A percentile compares a stretch with the other conserved stretches of the same genome.
Evolutionary conservation across 2,329 filamentous ascomycete species (phyloP).

Genomic region (Cercospora zeina): DNA sequence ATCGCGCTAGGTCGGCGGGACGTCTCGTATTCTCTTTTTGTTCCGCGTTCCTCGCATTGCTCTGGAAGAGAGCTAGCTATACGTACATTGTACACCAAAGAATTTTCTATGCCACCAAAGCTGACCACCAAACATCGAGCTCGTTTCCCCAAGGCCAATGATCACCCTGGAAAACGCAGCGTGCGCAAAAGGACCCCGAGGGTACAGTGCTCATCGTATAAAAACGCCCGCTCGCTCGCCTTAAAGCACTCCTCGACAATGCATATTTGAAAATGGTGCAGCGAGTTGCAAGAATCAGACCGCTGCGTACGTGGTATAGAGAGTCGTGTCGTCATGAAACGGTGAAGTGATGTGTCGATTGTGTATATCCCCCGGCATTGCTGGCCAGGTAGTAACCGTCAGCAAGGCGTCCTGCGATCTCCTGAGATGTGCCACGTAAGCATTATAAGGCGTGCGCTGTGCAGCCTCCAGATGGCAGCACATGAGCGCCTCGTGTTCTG

Average conservation of each 20-base stretch:
- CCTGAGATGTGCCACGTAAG: conserved; percentile 6
- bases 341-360: conserved; percentile 6
- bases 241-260: conserved; percentile 11
- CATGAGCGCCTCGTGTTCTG: conserved; percentile 13
- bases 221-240: conserved; percentile 22
- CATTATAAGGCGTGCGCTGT: conserved; percentile 7
- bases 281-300: conserved; percentile 15
- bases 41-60: background rate
- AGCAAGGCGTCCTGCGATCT: background rate
- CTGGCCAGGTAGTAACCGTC: background rate
- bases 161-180: background rate
- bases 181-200: background rate
- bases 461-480: conserved; percentile 1
- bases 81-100: conserved; percentile 12
- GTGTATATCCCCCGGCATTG: background rate
- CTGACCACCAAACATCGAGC: conserved; percentile 1
- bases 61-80: background rate
- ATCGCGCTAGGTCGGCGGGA: background rate
- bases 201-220: background rate
- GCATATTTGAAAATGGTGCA: conserved; percentile 8
- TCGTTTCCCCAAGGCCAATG: background rate
- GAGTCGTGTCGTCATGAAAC: conserved; percentile 17
- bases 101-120: conserved; percentile 9
- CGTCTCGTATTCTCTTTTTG: background rate
- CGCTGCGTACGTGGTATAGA: conserved; percentile 16